phyloP scores from a whole-genome alignment of 306 rosid species.

The Calophaca sinica region DNA sequence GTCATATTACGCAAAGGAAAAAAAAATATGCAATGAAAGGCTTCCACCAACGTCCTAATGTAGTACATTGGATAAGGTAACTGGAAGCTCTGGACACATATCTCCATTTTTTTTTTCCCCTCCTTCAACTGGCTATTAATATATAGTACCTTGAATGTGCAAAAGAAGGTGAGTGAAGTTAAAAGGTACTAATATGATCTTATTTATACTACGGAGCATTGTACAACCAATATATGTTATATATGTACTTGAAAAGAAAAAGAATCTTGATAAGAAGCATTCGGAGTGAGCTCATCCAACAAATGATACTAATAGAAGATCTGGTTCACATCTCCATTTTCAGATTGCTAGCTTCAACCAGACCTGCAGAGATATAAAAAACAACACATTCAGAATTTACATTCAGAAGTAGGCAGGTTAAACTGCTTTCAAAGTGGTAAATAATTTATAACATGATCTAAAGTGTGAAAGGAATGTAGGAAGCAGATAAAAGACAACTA shows the following conservation, averaged over 20 bases:
- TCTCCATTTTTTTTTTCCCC: too few species aligned
- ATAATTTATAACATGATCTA: neutral
- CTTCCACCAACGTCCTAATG: too few species aligned
- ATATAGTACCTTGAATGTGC: too few species aligned
- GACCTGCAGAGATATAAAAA: slow-evolving; percentile 52
- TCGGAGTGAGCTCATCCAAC: slow-evolving; percentile 52
- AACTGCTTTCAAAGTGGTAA: slow-evolving; percentile 19
- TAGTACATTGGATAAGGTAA: too few species aligned
- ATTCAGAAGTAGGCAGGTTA: neutral
- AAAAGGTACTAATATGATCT: slow-evolving; percentile 37
- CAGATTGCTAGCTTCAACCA: slow-evolving; percentile 65
- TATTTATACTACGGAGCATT: slow-evolving; percentile 46
- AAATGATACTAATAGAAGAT: slow-evolving; percentile 45
- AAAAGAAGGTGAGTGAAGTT: too few species aligned
- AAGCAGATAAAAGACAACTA: too few species aligned
- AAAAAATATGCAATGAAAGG: too few species aligned
- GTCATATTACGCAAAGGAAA: too few species aligned
- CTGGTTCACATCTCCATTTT: slow-evolving; percentile 80
- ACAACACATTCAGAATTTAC: slow-evolving; percentile 16
- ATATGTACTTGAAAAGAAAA: slow-evolving; percentile 58
- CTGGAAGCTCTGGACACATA: too few species aligned
- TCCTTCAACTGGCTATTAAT: too few species aligned
- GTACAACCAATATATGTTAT: slow-evolving; percentile 66
- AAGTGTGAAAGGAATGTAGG: too few species aligned
- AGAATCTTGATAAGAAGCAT: slow-evolving; percentile 52